Percentiles rank a stretch among this genome's conserved stretches.
Evolutionary conservation across 495 filamentous ascomycete species (phyloP).

Genomic region (Ascodesmis nigricans): DNA sequence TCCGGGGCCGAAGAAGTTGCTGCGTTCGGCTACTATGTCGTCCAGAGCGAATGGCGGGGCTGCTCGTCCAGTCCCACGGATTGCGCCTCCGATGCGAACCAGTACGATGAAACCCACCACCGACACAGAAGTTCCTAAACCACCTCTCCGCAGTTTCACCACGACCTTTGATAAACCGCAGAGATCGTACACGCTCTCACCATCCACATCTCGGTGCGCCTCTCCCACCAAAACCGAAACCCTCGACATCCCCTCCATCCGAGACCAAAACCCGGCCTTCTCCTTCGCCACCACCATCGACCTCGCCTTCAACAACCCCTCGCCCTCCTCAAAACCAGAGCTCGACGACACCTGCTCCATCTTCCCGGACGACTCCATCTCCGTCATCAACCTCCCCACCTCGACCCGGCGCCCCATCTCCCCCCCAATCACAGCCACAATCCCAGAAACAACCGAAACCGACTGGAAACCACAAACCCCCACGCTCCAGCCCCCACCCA

Average conservation of each 20-base stretch:
- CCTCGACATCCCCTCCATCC: not conserved
- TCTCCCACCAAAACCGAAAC: not conserved
- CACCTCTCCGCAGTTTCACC: too few relatives aligned
- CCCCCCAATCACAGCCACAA: not conserved
- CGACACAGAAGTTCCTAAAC: not conserved
- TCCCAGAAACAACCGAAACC: not conserved
- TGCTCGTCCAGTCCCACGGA: not conserved
- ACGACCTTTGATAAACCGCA: too few relatives aligned
- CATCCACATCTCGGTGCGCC: not conserved
- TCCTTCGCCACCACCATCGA: not conserved
- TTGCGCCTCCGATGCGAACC: not conserved
- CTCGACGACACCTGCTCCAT: too few relatives aligned
- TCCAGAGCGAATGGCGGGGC: conserved; percentile 1
- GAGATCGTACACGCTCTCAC: not conserved
- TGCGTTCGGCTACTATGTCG: conserved; percentile 6
- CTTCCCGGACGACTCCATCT: conserved; percentile 1
- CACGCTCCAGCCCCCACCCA: not conserved
- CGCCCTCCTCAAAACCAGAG: not conserved
- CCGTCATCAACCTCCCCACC: not conserved
- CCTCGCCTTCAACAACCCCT: not conserved
- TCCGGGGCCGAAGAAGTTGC: not conserved
- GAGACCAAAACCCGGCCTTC: not conserved
- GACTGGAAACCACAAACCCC: not conserved
- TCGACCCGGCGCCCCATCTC: not conserved
- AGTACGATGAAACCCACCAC: not conserved